Evolutionary conservation across 805 yeast species (phyloP), one percentile per base, ranked within the genome.

Genomic region (Saccharomycopsis sp.): DNA sequence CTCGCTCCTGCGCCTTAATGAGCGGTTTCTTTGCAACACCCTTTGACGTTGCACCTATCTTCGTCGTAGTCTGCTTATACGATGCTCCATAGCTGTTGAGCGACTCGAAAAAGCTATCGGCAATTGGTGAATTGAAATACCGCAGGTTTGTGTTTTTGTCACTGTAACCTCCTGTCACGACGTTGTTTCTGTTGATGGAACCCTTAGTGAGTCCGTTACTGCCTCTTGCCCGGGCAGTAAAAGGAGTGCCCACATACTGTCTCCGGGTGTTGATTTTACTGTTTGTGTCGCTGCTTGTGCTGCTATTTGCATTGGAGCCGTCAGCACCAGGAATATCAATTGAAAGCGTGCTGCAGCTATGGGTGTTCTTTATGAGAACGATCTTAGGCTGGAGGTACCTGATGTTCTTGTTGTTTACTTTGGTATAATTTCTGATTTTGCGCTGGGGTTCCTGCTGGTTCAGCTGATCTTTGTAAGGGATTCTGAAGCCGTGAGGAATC

Each of bases 361-460:
- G 48, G 21, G 48, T 44, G 48, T 44, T 44, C 48, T 44, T 44
- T 4, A 44, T 44, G 21, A 44, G 48, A 44, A 44, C 48, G 21
- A 44, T 44, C 21, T 44, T 44, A 7, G 48, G 48, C 21, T 44
- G 48, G 16, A 44, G 48, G 16, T 44, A 44, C 16, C 48, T 44
- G 4, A 44, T 44, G 21, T 44, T 44, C 12, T 44, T 44, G 48
- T 44, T 44, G 16, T 20, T 44, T 8, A 44, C 21, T 44, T 44
- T 44, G 16, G 21, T 44, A n/a, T 29, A 29, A 12, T 29, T 29
- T 29, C 37, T 29, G 37, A 29, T 29, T 29, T 29, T 29, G 37
- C 37, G 37, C 12, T 29, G 5, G 9, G 37, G 37, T 12, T 29
- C 37, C 12, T 29, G 37, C 12, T 29, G 37, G 37, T 29, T 29